Conservation (phyloP, 352 stramenopile genomes). For the Phytophthora niederhauseri region DNA sequence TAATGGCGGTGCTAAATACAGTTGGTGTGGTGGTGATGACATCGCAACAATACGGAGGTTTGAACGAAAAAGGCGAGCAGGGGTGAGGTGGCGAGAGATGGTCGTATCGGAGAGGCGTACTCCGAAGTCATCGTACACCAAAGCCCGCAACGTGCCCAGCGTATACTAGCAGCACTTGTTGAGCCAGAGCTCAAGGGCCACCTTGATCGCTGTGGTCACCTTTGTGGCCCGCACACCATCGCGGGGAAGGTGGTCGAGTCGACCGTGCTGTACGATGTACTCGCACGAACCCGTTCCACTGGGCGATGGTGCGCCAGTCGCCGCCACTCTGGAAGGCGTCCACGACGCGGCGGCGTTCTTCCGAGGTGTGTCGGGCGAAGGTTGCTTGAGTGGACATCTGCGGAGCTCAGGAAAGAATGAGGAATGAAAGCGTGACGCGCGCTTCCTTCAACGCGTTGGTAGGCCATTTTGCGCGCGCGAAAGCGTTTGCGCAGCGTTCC, state of each 20-base stretch:
- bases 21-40: no score
- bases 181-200: no score
- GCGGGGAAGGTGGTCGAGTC: no score
- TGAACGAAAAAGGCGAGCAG: no score
- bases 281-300: background rate
- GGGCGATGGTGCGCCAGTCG: background rate
- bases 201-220: background rate
- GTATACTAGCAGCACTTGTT: no score
- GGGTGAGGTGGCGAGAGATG: no score
- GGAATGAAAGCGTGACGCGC: background rate
- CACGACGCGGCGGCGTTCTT: background rate
- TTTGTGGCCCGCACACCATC: no score
- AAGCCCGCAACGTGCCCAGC: background rate
- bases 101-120: no score
- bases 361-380: background rate
- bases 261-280: no score
- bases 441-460: background rate
- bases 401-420: background rate
- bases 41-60: no score
- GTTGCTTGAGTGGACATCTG: background rate
- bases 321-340: background rate
- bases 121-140: no score
- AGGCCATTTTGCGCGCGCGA: background rate
- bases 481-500: background rate
- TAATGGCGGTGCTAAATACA: no score